Conservation (phyloP, 345 rosid species). For the Anastatica hierochuntica region DNA sequence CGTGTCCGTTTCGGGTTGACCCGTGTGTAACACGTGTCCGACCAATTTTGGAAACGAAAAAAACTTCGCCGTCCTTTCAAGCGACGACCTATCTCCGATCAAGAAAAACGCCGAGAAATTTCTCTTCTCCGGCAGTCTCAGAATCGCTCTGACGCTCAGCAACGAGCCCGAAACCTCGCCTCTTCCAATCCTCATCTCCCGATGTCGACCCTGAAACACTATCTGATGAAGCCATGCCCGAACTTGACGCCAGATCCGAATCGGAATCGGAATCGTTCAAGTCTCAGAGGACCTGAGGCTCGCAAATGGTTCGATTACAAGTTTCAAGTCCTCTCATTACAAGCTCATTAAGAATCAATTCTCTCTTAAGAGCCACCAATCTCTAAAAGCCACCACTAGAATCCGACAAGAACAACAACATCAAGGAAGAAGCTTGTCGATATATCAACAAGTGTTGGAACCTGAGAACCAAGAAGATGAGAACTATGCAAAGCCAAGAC, state of each 20-base stretch:
- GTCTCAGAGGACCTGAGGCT: slow-evolving; percentile 59
- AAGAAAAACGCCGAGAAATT: slow-evolving; percentile 71
- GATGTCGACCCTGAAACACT: slow-evolving; percentile 34
- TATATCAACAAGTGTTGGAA: no score
- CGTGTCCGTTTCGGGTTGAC: no score
- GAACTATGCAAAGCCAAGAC: no score
- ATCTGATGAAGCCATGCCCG: slow-evolving; percentile 25
- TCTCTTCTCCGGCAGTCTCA: slow-evolving; percentile 74
- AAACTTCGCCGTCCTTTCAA: slow-evolving; percentile 84
- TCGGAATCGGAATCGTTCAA: slow-evolving; percentile 47
- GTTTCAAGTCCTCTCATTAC: no score
- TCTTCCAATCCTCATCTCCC: slow-evolving; percentile 35
- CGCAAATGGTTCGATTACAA: slow-evolving; percentile 88
- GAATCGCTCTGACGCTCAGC: slow-evolving; percentile 74
- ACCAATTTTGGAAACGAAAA: no score
- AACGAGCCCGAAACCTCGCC: slow-evolving; percentile 72
- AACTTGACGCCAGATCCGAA: slow-evolving; percentile 16
- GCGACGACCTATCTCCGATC: slow-evolving; percentile 74
- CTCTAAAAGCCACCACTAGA: no score
- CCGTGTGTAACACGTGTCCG: no score
- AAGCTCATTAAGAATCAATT: no score
- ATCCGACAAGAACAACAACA: no score
- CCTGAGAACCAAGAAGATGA: no score
- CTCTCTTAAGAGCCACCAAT: no score
- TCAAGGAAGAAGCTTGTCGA: no score